Conservation (phyloP, 192 early-diverging fungal genomes). For the Entomortierella lignicola region DNA sequence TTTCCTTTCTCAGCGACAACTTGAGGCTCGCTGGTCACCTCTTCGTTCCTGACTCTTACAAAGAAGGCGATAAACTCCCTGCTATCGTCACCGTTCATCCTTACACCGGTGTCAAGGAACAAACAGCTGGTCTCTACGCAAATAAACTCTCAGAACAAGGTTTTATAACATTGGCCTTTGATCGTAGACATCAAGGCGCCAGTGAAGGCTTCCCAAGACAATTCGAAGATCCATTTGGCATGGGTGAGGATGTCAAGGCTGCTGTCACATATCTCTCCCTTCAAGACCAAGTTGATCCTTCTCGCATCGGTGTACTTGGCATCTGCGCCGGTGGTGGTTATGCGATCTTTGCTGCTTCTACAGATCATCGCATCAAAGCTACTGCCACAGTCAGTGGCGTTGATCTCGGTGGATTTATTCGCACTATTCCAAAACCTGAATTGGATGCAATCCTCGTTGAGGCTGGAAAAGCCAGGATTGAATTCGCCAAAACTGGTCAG, state of each 20-base stretch:
- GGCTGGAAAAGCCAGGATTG: slow-evolving; percentile 11
- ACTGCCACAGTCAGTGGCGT: slow-evolving; percentile 15
- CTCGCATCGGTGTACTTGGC: slow-evolving; percentile 28
- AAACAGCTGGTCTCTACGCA: slow-evolving; percentile 33
- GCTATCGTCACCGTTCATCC: slow-evolving; percentile 14
- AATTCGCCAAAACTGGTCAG: slow-evolving; percentile 18
- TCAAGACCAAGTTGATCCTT: slow-evolving; percentile 21
- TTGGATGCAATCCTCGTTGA: slow-evolving; percentile 15
- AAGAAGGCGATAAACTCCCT: slow-evolving; percentile 10
- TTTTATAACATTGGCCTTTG: slow-evolving; percentile 33
- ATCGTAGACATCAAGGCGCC: slow-evolving; percentile 27
- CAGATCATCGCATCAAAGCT: slow-evolving; percentile 32
- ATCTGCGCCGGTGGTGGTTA: slow-evolving; percentile 46
- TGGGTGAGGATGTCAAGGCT: slow-evolving; percentile 21
- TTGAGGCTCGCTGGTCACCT: slow-evolving; percentile 25
- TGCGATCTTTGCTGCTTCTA: slow-evolving; percentile 8
- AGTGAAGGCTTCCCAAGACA: slow-evolving; percentile 33
- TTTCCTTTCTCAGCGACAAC: slow-evolving; percentile 13
- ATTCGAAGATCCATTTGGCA: slow-evolving; percentile 25
- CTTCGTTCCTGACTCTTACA: slow-evolving; percentile 9
- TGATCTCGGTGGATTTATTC: slow-evolving; percentile 8
- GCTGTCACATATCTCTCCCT: slow-evolving; percentile 31
- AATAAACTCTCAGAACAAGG: slow-evolving; percentile 22
- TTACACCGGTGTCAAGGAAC: slow-evolving; percentile 38
- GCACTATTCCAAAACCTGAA: slow-evolving; percentile 1